Evolutionary conservation across 352 stramenopile species (phyloP), one percentile per base, ranked within the genome.

Genomic region (Globisporangium alternatum): DNA sequence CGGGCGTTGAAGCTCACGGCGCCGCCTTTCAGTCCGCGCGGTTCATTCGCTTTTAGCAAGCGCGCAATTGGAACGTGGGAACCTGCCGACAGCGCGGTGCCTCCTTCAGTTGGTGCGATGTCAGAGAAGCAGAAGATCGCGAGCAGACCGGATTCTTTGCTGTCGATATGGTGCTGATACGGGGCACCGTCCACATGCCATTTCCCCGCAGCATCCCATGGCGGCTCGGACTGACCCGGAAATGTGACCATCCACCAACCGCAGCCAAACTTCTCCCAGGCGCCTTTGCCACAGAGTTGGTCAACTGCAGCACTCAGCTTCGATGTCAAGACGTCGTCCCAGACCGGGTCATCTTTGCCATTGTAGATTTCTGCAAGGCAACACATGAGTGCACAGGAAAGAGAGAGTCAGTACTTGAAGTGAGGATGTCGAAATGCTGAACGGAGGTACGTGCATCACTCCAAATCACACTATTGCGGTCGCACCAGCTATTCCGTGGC

Each of bases 241-340:
- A 94, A 95, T 37, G 87, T 94, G 56, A 94, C 65, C 64, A 92
- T 88, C 87, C 86, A 94, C 87, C 85, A 94, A 17, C 87, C 87
- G 37, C 86, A 86, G n/a, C 79, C 82, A 54, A 95, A 87, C 22
- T 77, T 63, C 41, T 87, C 64, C 83, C 83, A 95, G 8, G 70
- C 64, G 15, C 70, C 69, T n/a, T 65, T 53, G 8, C 87, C 87
- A n/a, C 83, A 89, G 13, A 93, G 60, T 56, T 95, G 85, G 57
- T 93, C 78, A 31, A 95, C 66, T 12, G 87, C 87, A 33, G 28
- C 47, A 28, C 76, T 72, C 31, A 93, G 69, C 47, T 70, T 71
- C 4, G 62, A 58, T 1, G 79, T 80, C 56, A 89, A 19, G 21
- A 88, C 76, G 13, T 76, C 57, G 3, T 59, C 62, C 83, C 80